Evolutionary conservation across 805 yeast species (phyloP).

Genomic region (Wickerhamiella lipophila): DNA sequence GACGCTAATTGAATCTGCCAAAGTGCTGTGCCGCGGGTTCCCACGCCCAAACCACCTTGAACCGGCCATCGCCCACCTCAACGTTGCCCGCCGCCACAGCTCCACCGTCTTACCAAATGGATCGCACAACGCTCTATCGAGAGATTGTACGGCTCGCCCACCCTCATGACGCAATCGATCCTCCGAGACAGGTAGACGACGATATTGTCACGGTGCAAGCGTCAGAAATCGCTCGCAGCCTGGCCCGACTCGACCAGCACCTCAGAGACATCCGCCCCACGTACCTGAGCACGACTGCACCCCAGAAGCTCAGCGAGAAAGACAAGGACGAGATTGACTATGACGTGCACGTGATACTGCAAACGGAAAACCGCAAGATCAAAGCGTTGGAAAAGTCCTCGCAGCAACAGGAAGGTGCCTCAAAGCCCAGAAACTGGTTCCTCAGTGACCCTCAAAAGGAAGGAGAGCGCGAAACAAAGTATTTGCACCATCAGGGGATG

Average conservation of each 20-base stretch:
- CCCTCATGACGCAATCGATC: constrained; percentile 11
- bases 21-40: neutral
- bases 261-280: constrained; percentile 23
- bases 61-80: neutral
- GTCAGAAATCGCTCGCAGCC: constrained; percentile 17
- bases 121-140: constrained; percentile 21
- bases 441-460: constrained; percentile 21
- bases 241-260: constrained; percentile 18
- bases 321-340: constrained; percentile 32
- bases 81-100: neutral
- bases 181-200: constrained; percentile 3
- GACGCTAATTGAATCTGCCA: neutral
- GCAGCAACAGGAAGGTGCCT: constrained; percentile 7
- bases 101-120: constrained; percentile 14
- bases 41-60: neutral
- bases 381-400: constrained; percentile 18
- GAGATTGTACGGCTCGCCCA: constrained; percentile 22
- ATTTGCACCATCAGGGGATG: constrained; percentile 29
- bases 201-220: constrained; percentile 25
- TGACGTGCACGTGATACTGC: constrained; percentile 28
- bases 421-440: constrained; percentile 15
- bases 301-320: constrained; percentile 25
- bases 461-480: constrained; percentile 23
- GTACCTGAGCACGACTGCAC: constrained; percentile 24
- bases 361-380: constrained; percentile 25